These are phyloP conservation scores for Gleditsia sinensis DNA, from an alignment of 306 rosid species.

Conservation along the genomic window DNA sequence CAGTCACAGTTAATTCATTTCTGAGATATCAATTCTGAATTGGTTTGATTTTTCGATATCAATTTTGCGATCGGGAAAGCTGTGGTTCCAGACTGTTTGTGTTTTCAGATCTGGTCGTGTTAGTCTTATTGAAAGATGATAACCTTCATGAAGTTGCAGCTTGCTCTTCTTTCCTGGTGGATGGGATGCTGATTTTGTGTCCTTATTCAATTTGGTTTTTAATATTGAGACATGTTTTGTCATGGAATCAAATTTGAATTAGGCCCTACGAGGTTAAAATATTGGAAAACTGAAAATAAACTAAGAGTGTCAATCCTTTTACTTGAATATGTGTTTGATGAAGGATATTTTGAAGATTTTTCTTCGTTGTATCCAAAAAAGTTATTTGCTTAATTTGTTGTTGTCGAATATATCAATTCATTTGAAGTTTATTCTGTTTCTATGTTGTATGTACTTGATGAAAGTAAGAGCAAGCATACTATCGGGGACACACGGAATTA, in stretches of 20 bases:
- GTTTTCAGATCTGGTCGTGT: conserved; percentile 19
- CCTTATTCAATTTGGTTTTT: too few species aligned
- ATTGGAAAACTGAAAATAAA: not conserved
- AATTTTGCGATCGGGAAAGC: not conserved
- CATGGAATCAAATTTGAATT: not conserved
- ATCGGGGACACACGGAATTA: not conserved
- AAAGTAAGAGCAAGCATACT: not conserved
- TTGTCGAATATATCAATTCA: not conserved
- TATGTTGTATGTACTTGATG: not conserved
- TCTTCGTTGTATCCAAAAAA: not conserved
- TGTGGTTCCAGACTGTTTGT: not conserved
- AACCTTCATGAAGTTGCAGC: not conserved
- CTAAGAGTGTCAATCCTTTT: not conserved
- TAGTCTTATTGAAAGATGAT: not conserved
- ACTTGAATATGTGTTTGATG: not conserved
- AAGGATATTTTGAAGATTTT: not conserved
- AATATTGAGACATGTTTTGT: not conserved
- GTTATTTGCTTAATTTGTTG: not conserved
- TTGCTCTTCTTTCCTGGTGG: not conserved
- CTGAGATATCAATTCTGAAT: not conserved
- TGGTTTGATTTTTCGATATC: not conserved
- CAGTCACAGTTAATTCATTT: not conserved
- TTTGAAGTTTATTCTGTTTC: not conserved
- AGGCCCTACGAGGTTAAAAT: not conserved
- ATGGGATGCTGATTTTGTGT: not conserved